Base-by-base conservation (phyloP, 345 rosid genomes). In the Murraya koenigii region DNA sequence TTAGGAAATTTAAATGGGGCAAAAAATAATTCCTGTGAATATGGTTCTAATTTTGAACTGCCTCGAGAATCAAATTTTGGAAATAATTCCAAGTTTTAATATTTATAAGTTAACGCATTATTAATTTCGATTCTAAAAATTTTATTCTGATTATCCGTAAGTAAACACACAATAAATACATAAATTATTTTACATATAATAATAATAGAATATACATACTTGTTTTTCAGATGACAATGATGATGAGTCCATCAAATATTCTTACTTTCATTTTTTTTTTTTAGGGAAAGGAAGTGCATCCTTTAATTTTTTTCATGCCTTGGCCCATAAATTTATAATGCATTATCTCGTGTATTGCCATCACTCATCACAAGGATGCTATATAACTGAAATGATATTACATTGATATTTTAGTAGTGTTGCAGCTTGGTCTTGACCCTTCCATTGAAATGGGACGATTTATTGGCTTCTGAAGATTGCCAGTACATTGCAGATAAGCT, bases 91-190 rank as follows among this genome's bases (percentile, higher is more conserved):
- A 33, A 33, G 3, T 33, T 33, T 39, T 39, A 39, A 39, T 39
- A n/a, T 39, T 39, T 39, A 39, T 41, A 41, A 10, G 49, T 33
- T 2, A 33, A 3, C 15, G 0, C 2, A 2, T 41, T 15, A 41
- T 41, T 11, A 0, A 11, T 41, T 41, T 0, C 0, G 15, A 41
- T 11, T 41, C 11, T 1, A 41, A 0, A 41, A 41, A 10, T 41
- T 41, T 0, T 10, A 41, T 11, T 41, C 4, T 0, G 4, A 41
- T 39, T 39, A 9, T 0, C 10, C 0, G 3, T 11, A 41, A 41
- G 15, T 41, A 41, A 10, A 10, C 49, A 0, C 4, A 2, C 13
- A 0, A 2, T 10, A 41, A 41, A 1, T 15, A 11, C 14, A 10
- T 10, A 41, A 1, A 11, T 41, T 10, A 10, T 15, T 41, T 41